These are phyloP conservation scores for California macrophylla DNA, from an alignment of 441 rosid genomes.

Conservation along the genomic window DNA sequence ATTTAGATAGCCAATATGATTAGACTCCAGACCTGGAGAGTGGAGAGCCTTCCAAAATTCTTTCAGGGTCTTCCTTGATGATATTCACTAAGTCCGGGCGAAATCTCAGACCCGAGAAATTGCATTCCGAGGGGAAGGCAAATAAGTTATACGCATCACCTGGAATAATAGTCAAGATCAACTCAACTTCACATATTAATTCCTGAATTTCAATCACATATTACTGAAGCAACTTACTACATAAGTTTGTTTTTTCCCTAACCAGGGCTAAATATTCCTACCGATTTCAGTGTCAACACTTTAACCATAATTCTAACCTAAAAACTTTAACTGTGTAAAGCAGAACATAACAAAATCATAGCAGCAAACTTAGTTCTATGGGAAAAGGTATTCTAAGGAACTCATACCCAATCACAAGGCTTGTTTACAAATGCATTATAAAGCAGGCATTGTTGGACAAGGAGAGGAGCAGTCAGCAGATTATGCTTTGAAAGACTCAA, in stretches of 20 bases:
- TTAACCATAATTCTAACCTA: neutral
- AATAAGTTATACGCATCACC: constrained; percentile 65
- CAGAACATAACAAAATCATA: neutral
- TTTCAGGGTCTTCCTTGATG: constrained; percentile 49
- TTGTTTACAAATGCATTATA: neutral
- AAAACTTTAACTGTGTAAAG: neutral
- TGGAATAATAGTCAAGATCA: constrained; percentile 29
- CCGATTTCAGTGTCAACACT: neutral
- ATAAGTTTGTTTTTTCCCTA: constrained; percentile 1
- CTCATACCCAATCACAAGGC: neutral
- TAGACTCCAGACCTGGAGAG: constrained; percentile 39
- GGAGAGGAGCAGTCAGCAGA: neutral
- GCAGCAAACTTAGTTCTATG: neutral
- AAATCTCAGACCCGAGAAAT: constrained; percentile 87
- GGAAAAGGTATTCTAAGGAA: neutral
- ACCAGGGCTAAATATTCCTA: neutral
- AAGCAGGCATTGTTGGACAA: neutral
- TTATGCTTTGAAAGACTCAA: neutral
- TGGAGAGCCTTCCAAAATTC: constrained; percentile 42
- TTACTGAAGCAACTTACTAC: neutral
- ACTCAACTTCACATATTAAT: neutral
- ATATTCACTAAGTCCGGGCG: constrained; percentile 60
- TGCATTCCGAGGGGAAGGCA: constrained; percentile 93
- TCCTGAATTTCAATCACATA: neutral
- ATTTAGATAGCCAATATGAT: constrained; percentile 13